These are phyloP conservation scores for Aspergillus avenaceus DNA, from an alignment of 495 filamentous ascomycete genomes.

Conservation along the genomic window DNA sequence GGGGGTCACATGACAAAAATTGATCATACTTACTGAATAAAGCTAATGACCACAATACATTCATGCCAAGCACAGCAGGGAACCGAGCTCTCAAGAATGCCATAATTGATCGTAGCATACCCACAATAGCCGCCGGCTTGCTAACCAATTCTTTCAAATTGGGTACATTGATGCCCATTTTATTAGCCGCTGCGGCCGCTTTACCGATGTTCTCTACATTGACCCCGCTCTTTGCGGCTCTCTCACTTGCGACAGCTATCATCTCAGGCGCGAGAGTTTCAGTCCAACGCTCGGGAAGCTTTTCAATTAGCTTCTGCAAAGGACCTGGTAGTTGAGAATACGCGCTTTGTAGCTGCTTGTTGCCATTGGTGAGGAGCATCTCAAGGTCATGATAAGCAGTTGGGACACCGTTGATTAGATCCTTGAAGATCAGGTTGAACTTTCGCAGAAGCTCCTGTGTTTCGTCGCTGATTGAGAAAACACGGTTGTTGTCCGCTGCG, in stretches of 20 bases:
- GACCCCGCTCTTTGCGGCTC: constrained; percentile 62
- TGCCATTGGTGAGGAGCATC: constrained; percentile 72
- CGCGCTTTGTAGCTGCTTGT: constrained; percentile 67
- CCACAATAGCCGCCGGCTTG: constrained; percentile 77
- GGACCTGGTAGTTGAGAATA: constrained; percentile 75
- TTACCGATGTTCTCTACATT: constrained; percentile 50
- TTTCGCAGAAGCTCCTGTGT: constrained; percentile 73
- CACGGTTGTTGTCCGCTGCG: constrained; percentile 69
- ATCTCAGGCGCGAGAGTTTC: constrained; percentile 72
- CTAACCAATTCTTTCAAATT: constrained; percentile 76
- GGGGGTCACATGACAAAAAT: constrained; percentile 4
- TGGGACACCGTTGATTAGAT: constrained; percentile 86
- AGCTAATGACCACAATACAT: constrained; percentile 79
- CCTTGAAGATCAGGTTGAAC: constrained; percentile 86
- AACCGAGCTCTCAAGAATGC: constrained; percentile 78
- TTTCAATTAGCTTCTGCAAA: constrained; percentile 82
- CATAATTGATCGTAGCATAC: constrained; percentile 79
- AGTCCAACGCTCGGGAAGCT: constrained; percentile 78
- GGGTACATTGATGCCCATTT: constrained; percentile 50
- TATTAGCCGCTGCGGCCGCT: constrained; percentile 45
- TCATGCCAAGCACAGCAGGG: constrained; percentile 79
- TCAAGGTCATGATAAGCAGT: constrained; percentile 90
- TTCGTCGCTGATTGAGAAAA: constrained; percentile 77
- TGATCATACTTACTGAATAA: constrained; percentile 61
- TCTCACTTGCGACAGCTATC: constrained; percentile 68